Conservation (phyloP, 2,329 filamentous ascomycete species). For the Penicillium sp. region DNA sequence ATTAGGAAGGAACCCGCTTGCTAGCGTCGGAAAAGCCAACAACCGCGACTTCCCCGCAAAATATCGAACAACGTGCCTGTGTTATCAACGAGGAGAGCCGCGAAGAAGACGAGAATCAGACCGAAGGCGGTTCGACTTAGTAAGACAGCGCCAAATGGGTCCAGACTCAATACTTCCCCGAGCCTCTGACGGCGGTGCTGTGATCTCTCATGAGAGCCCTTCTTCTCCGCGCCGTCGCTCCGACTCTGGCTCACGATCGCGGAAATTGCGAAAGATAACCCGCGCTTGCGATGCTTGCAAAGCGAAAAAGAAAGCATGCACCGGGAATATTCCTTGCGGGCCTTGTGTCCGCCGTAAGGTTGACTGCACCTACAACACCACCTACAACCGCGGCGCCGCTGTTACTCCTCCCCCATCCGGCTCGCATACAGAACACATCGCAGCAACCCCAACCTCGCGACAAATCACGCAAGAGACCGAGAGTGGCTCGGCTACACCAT, state of each 20-base stretch:
- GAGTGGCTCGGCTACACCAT: neutral
- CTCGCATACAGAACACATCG: constrained; percentile 3
- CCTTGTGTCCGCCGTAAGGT: constrained; percentile 24
- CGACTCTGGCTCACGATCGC: constrained; percentile 8
- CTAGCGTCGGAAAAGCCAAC: constrained; percentile 9
- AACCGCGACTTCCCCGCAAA: neutral
- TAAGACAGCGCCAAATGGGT: neutral
- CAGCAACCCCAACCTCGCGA: constrained; percentile 4
- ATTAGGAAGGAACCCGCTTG: neutral
- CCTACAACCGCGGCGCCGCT: constrained; percentile 30
- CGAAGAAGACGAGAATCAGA: neutral
- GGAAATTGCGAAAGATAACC: constrained; percentile 31
- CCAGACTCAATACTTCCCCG: neutral
- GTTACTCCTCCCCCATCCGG: constrained; percentile 25
- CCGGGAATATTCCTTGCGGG: constrained; percentile 28
- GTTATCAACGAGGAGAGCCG: neutral
- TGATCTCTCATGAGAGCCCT: neutral
- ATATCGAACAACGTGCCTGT: neutral
- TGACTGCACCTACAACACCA: constrained; percentile 28
- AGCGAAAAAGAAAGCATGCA: constrained; percentile 31
- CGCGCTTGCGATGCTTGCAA: constrained; percentile 33
- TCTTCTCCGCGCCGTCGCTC: neutral
- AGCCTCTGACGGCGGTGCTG: neutral
- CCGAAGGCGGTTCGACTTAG: too few relatives aligned
- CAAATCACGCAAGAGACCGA: neutral